phyloP scores from a whole-genome alignment of 257 asterid genomes.

The Solanum okadae region DNA sequence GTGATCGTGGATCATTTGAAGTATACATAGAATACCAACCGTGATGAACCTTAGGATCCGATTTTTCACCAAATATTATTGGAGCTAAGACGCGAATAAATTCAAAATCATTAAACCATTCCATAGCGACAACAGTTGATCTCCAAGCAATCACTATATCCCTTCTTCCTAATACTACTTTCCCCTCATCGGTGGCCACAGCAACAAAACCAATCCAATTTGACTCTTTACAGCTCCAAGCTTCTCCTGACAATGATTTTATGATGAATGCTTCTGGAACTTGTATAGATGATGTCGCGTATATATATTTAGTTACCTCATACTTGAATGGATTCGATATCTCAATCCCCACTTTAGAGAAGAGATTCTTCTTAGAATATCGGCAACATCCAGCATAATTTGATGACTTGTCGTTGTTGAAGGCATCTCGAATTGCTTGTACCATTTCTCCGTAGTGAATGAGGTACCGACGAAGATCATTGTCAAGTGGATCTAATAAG shows the following conservation, averaged over 20 bases:
- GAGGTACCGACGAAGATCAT: background rate
- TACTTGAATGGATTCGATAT: background rate
- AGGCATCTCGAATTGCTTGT: background rate
- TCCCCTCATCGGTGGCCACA: constrained; percentile 56
- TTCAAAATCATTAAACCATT: constrained; percentile 40
- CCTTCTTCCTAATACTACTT: constrained; percentile 39
- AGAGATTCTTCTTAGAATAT: background rate
- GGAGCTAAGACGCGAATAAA: constrained; percentile 21
- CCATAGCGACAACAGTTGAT: constrained; percentile 24
- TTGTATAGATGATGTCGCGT: background rate
- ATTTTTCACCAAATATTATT: constrained; percentile 12
- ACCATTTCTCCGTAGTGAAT: background rate
- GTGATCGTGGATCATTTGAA: constrained; percentile 3
- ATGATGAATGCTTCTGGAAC: constrained; percentile 21
- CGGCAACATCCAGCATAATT: background rate
- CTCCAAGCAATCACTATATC: constrained; percentile 58
- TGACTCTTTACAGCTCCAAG: constrained; percentile 19
- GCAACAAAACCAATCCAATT: constrained; percentile 57
- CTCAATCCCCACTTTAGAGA: background rate
- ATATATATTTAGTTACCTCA: background rate
- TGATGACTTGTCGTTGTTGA: background rate
- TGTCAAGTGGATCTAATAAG: background rate
- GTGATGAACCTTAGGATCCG: constrained; percentile 4
- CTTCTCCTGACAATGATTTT: constrained; percentile 11
- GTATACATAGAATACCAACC: constrained; percentile 30